Base-by-base conservation (phyloP, 306 rosid genomes). In the Ceratonia siliqua region DNA sequence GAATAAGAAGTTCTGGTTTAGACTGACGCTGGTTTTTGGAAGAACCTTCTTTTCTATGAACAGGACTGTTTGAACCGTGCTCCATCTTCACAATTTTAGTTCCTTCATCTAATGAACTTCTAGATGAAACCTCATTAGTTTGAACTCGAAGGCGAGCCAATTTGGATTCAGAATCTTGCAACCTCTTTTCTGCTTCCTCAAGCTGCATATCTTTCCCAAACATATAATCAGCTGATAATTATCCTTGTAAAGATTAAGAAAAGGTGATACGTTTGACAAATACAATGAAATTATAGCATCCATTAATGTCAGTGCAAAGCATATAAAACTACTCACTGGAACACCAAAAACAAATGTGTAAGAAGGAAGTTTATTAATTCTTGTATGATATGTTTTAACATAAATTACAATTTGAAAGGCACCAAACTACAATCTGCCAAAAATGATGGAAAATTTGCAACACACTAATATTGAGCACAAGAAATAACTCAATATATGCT, bases 121-220 rank as follows among this genome's bases (percentile, higher is more conserved):
- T 78, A 30, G 68, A 77, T 54, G 88, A 54, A 43, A 49, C 58
- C 0, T 15, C 62, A 56, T 53, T 66, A n/a, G 43, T 42, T 6
- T 70, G 79, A 55, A 77, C 74, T 55, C 88, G 86, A 68, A 90
- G 85, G 48, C 83, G 70, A 61, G 88, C 89, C 88, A 89, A 76
- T 79, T 82, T 84, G 55, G 80, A 73, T 66, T 87, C 61, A 33
- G 90, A 70, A 77, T 89, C 90, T 55, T 9, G 45, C 62, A 87
- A 75, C 79, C 67, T 84, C 71, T 54, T 77, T 77, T 86, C 90
- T 21, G 87, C 86, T 72, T 90, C 88, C 22, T 78, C 81, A 78
- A 92, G 95, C 93, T 90, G 85, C 84, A 59, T n/a, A 35, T 55
- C 3, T 61, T 81, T 43, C 74, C 27, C 63, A 66, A 67, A 76